These are phyloP conservation scores for Picea sitchensis DNA, from an alignment of 75 land plant species.

Conservation along the genomic window DNA sequence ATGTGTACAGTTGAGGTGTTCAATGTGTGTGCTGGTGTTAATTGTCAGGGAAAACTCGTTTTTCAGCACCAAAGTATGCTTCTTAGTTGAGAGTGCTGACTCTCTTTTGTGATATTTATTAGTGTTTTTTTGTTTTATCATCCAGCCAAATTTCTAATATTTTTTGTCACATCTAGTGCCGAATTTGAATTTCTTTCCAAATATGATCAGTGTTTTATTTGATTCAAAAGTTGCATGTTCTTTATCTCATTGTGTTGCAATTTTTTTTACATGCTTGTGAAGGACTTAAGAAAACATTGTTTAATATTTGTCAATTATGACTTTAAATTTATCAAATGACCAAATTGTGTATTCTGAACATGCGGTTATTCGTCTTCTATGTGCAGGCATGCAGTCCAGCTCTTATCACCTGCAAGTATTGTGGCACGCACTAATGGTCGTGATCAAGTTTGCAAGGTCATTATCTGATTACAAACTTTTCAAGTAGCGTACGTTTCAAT, in stretches of 20 bases:
- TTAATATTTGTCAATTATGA: neutral
- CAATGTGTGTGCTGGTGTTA: neutral
- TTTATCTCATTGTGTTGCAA: neutral
- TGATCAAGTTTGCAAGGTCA: slow-evolving; percentile 87
- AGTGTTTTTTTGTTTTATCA: neutral
- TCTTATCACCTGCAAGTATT: slow-evolving; percentile 88
- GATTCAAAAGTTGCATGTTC: neutral
- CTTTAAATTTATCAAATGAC: neutral
- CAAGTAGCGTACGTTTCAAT: neutral
- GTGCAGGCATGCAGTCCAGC: slow-evolving; percentile 91
- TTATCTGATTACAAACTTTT: neutral
- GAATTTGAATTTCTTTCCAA: neutral
- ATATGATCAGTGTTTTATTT: neutral
- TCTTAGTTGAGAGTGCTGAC: neutral
- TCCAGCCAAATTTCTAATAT: neutral
- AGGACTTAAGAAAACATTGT: neutral
- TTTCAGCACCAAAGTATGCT: neutral
- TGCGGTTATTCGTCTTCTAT: neutral
- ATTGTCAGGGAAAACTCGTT: neutral
- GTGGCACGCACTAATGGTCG: slow-evolving; percentile 90
- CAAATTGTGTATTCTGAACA: neutral
- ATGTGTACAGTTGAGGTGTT: neutral
- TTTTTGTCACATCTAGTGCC: neutral
- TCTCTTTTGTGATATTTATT: neutral
- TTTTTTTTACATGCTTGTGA: neutral